Percentiles rank a stretch among this genome's conserved stretches.
Evolutionary conservation across 1,284 basidiomycete genomes (phyloP).

Genomic region (Acaromyces ingoldii): DNA sequence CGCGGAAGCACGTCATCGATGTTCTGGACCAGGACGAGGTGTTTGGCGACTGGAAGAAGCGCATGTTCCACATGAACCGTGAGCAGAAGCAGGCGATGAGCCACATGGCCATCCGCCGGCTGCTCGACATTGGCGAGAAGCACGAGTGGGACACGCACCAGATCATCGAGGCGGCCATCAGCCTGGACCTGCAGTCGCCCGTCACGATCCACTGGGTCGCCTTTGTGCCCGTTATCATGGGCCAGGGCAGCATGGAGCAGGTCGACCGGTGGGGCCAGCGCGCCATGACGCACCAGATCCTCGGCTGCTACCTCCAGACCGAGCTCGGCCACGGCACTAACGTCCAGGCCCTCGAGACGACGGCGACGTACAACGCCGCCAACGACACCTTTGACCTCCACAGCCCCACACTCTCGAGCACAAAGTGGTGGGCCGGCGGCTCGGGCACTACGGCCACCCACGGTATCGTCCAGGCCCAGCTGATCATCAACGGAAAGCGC

Average conservation of each 20-base stretch:
- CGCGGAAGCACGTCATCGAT: slow-evolving; percentile 30
- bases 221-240: slow-evolving; percentile 45
- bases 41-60: slow-evolving; percentile 44
- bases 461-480: slow-evolving; percentile 70
- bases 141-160: slow-evolving; percentile 42
- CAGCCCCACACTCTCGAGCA: slow-evolving; percentile 69
- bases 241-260: slow-evolving; percentile 37
- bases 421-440: slow-evolving; percentile 73
- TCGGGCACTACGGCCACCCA: slow-evolving; percentile 71
- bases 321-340: slow-evolving; percentile 64
- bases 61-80: slow-evolving; percentile 40
- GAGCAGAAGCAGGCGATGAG: slow-evolving; percentile 42
- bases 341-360: slow-evolving; percentile 63
- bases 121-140: slow-evolving; percentile 34
- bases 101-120: slow-evolving; percentile 37
- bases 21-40: slow-evolving; percentile 29
- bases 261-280: slow-evolving; percentile 37
- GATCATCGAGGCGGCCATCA: slow-evolving; percentile 36
- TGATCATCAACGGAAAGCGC: slow-evolving; percentile 65
- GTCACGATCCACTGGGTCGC: slow-evolving; percentile 45
- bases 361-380: slow-evolving; percentile 67
- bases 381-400: slow-evolving; percentile 69
- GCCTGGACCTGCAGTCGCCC: slow-evolving; percentile 35
- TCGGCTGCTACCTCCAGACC: slow-evolving; percentile 51
- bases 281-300: slow-evolving; percentile 45